Conservation (phyloP, 2,329 filamentous ascomycete species). For the Colletotrichum cuscutae region DNA sequence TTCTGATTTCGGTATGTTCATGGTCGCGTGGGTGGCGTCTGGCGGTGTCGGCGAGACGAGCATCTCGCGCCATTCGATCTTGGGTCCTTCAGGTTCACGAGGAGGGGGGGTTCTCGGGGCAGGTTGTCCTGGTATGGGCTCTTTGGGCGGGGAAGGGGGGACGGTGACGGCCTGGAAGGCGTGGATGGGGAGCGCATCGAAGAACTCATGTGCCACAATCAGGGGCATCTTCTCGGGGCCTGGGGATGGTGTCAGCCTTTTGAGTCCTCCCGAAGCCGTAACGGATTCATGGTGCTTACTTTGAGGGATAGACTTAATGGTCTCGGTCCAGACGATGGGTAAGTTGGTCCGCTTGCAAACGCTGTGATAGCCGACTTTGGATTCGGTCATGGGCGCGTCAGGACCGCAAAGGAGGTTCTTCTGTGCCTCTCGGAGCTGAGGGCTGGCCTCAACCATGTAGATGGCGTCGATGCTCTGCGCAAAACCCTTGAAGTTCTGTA, state of each 20-base stretch:
- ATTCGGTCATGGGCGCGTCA: conserved; percentile 73
- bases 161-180: conserved; percentile 82
- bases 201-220: conserved; percentile 97
- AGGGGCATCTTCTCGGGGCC: conserved; percentile 81
- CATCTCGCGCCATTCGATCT: conserved; percentile 82
- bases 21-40: conserved; percentile 61
- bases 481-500: conserved; percentile 84
- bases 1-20: conserved; percentile 63
- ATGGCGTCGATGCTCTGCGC: conserved; percentile 83
- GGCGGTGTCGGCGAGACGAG: conserved; percentile 76
- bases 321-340: conserved; percentile 91
- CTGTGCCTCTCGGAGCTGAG: conserved; percentile 79
- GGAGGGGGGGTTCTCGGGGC: conserved; percentile 55
- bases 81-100: conserved; percentile 51
- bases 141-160: conserved; percentile 35
- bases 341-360: conserved; percentile 78
- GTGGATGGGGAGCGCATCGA: conserved; percentile 96
- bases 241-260: conserved; percentile 40
- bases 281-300: conserved; percentile 53
- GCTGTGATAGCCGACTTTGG: conserved; percentile 78
- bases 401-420: conserved; percentile 83
- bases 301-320: conserved; percentile 83
- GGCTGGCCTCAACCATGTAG: conserved; percentile 94
- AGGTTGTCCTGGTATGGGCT: not conserved
- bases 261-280: conserved; percentile 17